Conservation (phyloP, 768 basidiomycete genomes). For the Hortiboletus campestris region DNA sequence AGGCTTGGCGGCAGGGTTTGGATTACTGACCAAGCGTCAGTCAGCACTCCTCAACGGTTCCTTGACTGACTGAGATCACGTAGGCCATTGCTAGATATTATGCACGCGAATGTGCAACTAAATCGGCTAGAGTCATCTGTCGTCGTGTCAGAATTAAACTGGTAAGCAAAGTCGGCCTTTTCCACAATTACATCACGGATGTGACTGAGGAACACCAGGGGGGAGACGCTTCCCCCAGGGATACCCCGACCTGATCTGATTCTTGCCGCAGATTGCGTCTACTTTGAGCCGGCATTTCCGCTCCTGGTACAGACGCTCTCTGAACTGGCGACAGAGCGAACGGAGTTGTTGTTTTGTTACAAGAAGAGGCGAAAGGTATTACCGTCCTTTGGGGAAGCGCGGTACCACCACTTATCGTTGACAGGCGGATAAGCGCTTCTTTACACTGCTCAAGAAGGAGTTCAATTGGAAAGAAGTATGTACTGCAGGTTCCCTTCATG, state of each 20-base stretch:
- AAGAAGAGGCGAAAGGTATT: constrained; percentile 87
- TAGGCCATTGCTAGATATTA: constrained; percentile 76
- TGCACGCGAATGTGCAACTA: constrained; percentile 67
- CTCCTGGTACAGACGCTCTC: constrained; percentile 78
- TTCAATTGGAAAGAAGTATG: constrained; percentile 71
- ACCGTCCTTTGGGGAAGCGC: not conserved
- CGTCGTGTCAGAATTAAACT: constrained; percentile 72
- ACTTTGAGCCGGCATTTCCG: constrained; percentile 92
- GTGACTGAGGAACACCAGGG: constrained; percentile 49
- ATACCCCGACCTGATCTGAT: constrained; percentile 63
- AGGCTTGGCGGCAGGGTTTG: constrained; percentile 65
- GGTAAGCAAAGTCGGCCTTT: constrained; percentile 46
- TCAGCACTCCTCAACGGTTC: constrained; percentile 25
- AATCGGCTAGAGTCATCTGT: constrained; percentile 60
- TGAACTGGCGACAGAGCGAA: constrained; percentile 52
- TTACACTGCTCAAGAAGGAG: constrained; percentile 70
- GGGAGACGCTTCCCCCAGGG: constrained; percentile 47
- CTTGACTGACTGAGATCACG: constrained; percentile 14
- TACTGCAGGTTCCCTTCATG: not conserved
- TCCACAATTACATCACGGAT: not conserved
- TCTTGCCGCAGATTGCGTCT: constrained; percentile 92
- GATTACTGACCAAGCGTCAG: constrained; percentile 91
- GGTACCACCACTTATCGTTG: constrained; percentile 1
- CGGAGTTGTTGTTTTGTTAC: constrained; percentile 87
- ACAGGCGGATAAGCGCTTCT: constrained; percentile 89